A percentile compares a stretch with the other conserved stretches of the same genome.
These are phyloP conservation scores for Steccherinum ochraceum DNA, from an alignment of 768 basidiomycete genomes.

Conservation along the genomic window DNA sequence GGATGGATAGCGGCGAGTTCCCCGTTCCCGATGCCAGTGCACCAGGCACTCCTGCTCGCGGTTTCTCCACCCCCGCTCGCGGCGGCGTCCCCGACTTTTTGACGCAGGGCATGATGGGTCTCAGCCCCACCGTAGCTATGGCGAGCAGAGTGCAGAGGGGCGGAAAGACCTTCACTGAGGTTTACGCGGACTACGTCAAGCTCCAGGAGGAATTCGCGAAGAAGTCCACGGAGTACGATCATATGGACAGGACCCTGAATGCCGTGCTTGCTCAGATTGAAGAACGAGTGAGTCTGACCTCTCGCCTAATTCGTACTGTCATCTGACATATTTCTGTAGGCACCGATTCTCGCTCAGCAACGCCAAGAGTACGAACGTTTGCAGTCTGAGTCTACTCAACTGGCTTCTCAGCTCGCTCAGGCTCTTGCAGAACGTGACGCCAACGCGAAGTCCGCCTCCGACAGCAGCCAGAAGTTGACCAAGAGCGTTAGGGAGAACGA, in stretches of 20 bases:
- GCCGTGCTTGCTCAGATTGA: conserved; percentile 85
- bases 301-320: not conserved
- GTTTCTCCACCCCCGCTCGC: conserved; percentile 41
- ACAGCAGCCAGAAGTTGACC: conserved; percentile 54
- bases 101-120: conserved; percentile 53
- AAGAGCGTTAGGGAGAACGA: conserved; percentile 57
- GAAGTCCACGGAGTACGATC: conserved; percentile 77
- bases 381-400: conserved; percentile 70
- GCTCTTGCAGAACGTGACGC: conserved; percentile 73
- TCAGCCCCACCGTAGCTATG: conserved; percentile 87
- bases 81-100: conserved; percentile 34
- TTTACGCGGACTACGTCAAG: conserved; percentile 85
- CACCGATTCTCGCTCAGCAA: conserved; percentile 87
- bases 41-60: conserved; percentile 24
- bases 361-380: conserved; percentile 83
- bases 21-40: conserved; percentile 39
- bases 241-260: conserved; percentile 76
- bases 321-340: conserved; percentile 39
- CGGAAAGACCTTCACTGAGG: conserved; percentile 89
- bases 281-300: conserved; percentile 58
- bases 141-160: conserved; percentile 74
- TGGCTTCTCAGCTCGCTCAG: conserved; percentile 73
- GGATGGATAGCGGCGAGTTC: conserved; percentile 68
- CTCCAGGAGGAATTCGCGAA: conserved; percentile 76
- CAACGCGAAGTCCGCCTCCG: conserved; percentile 46